phyloP scores from a whole-genome alignment of 108 stramenopile genomes.

The Cylindrotheca closterium region DNA sequence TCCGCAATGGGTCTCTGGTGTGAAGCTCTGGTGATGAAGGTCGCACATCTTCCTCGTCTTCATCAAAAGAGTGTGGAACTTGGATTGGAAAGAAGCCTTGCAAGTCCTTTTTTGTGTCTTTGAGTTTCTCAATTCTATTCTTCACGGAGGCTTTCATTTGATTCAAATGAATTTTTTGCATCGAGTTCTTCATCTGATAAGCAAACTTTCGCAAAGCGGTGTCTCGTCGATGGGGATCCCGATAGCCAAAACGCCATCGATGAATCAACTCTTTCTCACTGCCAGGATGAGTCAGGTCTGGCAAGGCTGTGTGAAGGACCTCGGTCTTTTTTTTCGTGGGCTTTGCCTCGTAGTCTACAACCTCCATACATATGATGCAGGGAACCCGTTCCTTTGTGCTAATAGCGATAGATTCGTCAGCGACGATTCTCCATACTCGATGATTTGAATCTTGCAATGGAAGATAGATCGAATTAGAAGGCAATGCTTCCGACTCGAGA shows the following conservation, averaged over 20 bases:
- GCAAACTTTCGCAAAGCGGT: constrained; percentile 72
- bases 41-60: neutral
- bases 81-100: constrained; percentile 10
- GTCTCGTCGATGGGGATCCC: constrained; percentile 70
- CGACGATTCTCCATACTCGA: constrained; percentile 84
- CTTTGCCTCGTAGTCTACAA: constrained; percentile 63
- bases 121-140: constrained; percentile 22
- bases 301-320: constrained; percentile 1
- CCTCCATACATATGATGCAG: constrained; percentile 89
- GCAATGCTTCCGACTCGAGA: constrained; percentile 73
- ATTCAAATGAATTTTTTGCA: constrained; percentile 42
- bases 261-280: constrained; percentile 38
- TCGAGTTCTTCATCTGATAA: constrained; percentile 42
- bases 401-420: constrained; percentile 83
- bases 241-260: constrained; percentile 36
- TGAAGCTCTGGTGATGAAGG: neutral
- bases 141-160: constrained; percentile 40
- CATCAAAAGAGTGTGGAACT: constrained; percentile 10
- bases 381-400: constrained; percentile 94
- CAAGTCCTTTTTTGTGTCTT: constrained; percentile 6
- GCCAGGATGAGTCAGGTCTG: neutral
- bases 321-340: neutral
- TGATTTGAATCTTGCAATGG: constrained; percentile 74
- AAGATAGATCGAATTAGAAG: constrained; percentile 81
- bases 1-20: constrained; percentile 16